Evolutionary conservation across 2,329 filamentous ascomycete species (phyloP).

Genomic region (Xylaria sp.): DNA sequence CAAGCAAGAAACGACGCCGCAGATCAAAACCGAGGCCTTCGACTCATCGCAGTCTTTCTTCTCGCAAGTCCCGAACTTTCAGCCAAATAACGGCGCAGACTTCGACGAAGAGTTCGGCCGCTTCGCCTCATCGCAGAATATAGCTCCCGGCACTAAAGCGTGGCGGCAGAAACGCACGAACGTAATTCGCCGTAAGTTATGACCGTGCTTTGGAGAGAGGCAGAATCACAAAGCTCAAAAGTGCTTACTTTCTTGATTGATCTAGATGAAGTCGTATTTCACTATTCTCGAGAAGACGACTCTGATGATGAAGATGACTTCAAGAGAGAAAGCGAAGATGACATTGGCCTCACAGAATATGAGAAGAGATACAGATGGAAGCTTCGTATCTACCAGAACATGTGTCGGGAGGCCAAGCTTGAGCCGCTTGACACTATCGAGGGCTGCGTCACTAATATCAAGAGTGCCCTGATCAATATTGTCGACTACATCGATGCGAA

Average conservation of each 20-base stretch:
- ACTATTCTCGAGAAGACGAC: constrained; percentile 29
- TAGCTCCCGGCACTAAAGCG: constrained; percentile 21
- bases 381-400: constrained; percentile 30
- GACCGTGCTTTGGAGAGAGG: not conserved
- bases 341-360: not conserved
- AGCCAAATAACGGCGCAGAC: constrained; percentile 37
- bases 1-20: constrained; percentile 7
- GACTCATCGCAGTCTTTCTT: constrained; percentile 46
- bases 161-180: constrained; percentile 33
- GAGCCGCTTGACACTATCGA: constrained; percentile 34
- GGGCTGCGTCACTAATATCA: constrained; percentile 39
- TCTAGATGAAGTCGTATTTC: constrained; percentile 36
- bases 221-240: not conserved
- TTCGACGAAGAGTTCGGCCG: constrained; percentile 47
- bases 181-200: constrained; percentile 34
- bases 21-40: constrained; percentile 30
- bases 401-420: constrained; percentile 37
- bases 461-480: constrained; percentile 45
- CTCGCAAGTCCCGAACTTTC: constrained; percentile 41
- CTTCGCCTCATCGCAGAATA: constrained; percentile 45
- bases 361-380: not conserved
- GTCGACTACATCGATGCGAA: constrained; percentile 46
- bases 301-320: constrained; percentile 14
- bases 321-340: constrained; percentile 17
- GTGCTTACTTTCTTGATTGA: constrained; percentile 1